Conservation (phyloP, 1,284 basidiomycete species). For the Malassezia nana region DNA sequence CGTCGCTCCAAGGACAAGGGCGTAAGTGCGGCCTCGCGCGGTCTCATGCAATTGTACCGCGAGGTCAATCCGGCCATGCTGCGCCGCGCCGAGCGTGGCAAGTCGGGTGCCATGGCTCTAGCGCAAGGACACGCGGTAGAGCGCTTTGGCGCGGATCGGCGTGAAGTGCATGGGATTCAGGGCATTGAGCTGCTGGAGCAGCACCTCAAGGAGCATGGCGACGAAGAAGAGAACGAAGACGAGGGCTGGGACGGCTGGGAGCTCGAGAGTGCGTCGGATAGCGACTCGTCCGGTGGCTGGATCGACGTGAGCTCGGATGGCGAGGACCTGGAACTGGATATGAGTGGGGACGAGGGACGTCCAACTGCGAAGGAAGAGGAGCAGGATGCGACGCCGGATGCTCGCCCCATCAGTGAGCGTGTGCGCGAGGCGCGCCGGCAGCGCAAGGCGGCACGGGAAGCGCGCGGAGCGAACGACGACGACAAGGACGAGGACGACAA, state of each 20-base stretch:
- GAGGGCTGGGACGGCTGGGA: conserved; percentile 86
- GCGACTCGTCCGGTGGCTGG: conserved; percentile 58
- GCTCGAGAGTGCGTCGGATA: conserved; percentile 60
- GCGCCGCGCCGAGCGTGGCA: conserved; percentile 66
- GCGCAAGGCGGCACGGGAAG: conserved; percentile 25
- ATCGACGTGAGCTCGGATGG: conserved; percentile 69
- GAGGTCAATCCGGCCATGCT: conserved; percentile 92
- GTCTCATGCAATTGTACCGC: conserved; percentile 80
- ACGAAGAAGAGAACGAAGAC: conserved; percentile 53
- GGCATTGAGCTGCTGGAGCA: conserved; percentile 53
- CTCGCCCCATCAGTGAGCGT: conserved; percentile 20
- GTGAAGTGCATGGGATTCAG: conserved; percentile 67
- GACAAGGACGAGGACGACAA: conserved; percentile 33
- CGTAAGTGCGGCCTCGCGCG: conserved; percentile 75
- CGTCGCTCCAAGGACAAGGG: conserved; percentile 89
- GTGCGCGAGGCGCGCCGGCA: conserved; percentile 21
- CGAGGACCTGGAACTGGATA: conserved; percentile 55
- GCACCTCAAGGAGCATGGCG: conserved; percentile 48
- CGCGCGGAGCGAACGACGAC: conserved; percentile 35
- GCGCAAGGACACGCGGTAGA: conserved; percentile 30
- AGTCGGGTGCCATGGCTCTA: conserved; percentile 35
- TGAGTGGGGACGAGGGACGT: conserved; percentile 62
- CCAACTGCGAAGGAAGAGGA: conserved; percentile 22
- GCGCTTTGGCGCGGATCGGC: conserved; percentile 72
- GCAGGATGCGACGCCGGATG: background rate